Evolutionary conservation across 768 basidiomycete genomes (phyloP).

Genomic region (Dioszegia hungarica): DNA sequence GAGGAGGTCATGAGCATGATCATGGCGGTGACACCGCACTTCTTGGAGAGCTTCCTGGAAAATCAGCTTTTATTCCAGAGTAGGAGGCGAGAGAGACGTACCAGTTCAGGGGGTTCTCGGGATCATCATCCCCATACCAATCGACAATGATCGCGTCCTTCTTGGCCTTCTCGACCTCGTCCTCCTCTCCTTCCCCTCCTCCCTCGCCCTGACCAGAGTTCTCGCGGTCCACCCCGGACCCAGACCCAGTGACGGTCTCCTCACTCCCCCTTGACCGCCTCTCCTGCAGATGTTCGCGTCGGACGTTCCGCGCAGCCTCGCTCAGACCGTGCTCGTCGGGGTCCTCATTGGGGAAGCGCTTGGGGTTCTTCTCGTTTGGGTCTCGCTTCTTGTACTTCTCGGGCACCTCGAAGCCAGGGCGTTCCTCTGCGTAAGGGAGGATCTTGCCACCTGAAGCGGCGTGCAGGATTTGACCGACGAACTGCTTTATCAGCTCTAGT

Average conservation of each 20-base stretch:
- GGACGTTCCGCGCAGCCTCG: neutral
- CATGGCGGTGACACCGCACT: slow-evolving; percentile 20
- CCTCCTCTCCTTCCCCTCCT: neutral
- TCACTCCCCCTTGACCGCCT: slow-evolving; percentile 1
- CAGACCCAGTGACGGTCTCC: neutral
- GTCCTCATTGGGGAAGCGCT: neutral
- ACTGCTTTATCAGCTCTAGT: slow-evolving; percentile 6
- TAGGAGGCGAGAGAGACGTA: too few relatives aligned
- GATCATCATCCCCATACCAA: slow-evolving; percentile 41
- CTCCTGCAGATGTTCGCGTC: neutral
- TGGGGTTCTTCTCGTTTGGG: neutral
- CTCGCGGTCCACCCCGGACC: neutral
- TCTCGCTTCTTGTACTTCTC: slow-evolving; percentile 18
- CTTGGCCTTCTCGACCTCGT: neutral
- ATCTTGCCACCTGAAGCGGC: slow-evolving; percentile 11
- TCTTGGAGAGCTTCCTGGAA: slow-evolving; percentile 23
- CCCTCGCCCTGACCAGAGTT: neutral
- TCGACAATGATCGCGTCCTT: slow-evolving; percentile 25
- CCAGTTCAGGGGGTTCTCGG: slow-evolving; percentile 41
- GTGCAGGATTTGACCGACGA: slow-evolving; percentile 25
- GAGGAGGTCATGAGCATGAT: slow-evolving; percentile 41
- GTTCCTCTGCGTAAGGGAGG: slow-evolving; percentile 26
- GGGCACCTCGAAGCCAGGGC: slow-evolving; percentile 22
- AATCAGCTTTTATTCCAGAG: too few relatives aligned
- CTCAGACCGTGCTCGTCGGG: neutral